Conservation (phyloP, 139 green algal species). For the Zygnema cylindricum region DNA sequence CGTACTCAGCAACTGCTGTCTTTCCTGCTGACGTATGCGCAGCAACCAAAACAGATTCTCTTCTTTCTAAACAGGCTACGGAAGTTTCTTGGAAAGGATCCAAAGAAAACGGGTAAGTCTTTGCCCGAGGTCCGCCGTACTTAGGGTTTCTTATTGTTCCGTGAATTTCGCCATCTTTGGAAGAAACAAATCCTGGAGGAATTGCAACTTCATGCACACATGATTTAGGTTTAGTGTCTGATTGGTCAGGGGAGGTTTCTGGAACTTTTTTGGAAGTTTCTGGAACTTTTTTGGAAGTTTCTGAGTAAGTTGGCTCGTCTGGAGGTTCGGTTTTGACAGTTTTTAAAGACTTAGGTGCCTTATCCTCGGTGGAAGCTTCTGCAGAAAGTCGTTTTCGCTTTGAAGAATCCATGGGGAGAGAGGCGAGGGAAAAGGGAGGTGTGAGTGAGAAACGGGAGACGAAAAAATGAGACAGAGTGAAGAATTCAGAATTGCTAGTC, state of each 20-base stretch:
- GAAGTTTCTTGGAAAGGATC: constrained; percentile 84
- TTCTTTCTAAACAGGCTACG: constrained; percentile 74
- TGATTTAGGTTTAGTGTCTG: constrained; percentile 13
- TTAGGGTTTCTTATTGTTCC: constrained; percentile 40
- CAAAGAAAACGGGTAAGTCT: constrained; percentile 74
- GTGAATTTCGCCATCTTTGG: background rate
- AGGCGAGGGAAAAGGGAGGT: too few relatives aligned
- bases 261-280: too few relatives aligned
- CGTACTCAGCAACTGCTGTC: constrained; percentile 84
- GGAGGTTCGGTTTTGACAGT: constrained; percentile 13
- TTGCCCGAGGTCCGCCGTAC: constrained; percentile 55
- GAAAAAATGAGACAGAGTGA: too few relatives aligned
- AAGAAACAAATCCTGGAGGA: constrained; percentile 28
- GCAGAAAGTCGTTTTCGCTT: background rate
- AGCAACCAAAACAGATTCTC: constrained; percentile 67
- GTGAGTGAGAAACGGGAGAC: too few relatives aligned
- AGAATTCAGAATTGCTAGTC: too few relatives aligned
- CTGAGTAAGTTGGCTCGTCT: background rate
- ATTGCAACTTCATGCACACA: constrained; percentile 65
- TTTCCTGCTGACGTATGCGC: constrained; percentile 87
- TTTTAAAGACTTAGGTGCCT: background rate
- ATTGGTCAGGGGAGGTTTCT: background rate
- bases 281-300: background rate
- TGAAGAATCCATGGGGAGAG: background rate
- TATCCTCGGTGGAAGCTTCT: background rate